Evolutionary conservation across 2,329 filamentous ascomycete genomes (phyloP).

Genomic region (Colletotrichum sp.): DNA sequence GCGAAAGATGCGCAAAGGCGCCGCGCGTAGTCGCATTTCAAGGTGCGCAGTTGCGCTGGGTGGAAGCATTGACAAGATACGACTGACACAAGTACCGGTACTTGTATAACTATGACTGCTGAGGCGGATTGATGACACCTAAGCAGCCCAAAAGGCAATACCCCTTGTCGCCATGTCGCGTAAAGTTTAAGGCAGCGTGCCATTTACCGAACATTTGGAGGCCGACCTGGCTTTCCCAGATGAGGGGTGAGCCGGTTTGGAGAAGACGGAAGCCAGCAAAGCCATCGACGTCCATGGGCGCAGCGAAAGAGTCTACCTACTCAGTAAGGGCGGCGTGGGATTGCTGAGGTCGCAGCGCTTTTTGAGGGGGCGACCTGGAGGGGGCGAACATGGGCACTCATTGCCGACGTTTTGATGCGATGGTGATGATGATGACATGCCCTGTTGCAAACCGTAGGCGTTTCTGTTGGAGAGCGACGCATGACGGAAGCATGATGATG

Average conservation of each 20-base stretch:
- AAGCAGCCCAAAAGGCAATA: background rate
- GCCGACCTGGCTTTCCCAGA: background rate
- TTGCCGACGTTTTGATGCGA: background rate
- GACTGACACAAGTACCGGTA: slow-evolving; percentile 10
- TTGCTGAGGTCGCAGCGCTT: background rate
- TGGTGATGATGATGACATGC: slow-evolving; percentile 7
- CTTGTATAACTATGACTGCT: slow-evolving; percentile 5
- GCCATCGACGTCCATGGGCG: background rate
- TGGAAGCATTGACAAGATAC: background rate
- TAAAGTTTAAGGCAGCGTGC: slow-evolving; percentile 11
- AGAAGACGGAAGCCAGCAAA: background rate
- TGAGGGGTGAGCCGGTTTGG: background rate
- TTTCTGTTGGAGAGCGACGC: background rate
- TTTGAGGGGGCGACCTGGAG: background rate
- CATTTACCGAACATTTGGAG: slow-evolving; percentile 2
- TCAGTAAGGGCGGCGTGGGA: background rate
- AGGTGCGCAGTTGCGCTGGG: background rate
- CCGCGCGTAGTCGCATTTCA: slow-evolving; percentile 1
- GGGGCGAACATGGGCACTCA: background rate
- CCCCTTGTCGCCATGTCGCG: slow-evolving; percentile 2
- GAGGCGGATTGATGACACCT: slow-evolving; percentile 10
- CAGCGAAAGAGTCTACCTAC: background rate
- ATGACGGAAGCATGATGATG: background rate
- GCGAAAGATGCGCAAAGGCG: background rate
- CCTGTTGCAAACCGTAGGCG: background rate